These are phyloP conservation scores for Talaromyces sp. DNA, from an alignment of 2,329 filamentous ascomycete species.

Conservation along the genomic window DNA sequence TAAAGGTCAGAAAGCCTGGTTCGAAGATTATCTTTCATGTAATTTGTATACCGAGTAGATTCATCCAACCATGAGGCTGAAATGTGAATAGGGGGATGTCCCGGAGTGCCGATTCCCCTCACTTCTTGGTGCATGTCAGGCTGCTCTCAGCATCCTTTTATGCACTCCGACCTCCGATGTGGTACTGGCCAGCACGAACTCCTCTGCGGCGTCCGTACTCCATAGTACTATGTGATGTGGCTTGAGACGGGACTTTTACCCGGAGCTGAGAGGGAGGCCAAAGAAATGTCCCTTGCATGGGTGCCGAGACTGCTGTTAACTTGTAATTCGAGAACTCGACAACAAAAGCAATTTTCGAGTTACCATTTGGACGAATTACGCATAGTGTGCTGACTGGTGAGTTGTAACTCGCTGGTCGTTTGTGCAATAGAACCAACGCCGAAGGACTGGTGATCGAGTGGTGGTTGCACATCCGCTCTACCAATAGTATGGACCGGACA, in stretches of 20 bases:
- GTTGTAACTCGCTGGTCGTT: neutral
- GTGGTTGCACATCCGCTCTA: neutral
- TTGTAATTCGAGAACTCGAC: neutral
- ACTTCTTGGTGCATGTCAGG: neutral
- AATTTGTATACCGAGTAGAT: neutral
- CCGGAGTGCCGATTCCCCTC: neutral
- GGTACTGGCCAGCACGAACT: neutral
- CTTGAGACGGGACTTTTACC: neutral
- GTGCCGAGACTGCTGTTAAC: neutral
- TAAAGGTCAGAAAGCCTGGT: neutral
- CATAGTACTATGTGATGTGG: slow-evolving; percentile 3
- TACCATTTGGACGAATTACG: neutral
- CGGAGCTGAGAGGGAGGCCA: neutral
- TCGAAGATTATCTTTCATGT: neutral
- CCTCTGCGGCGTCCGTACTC: neutral
- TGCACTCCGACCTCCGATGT: neutral
- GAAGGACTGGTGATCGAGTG: neutral
- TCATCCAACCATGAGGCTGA: neutral
- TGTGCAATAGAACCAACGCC: neutral
- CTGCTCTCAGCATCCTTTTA: neutral
- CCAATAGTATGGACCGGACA: neutral
- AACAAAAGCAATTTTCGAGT: neutral
- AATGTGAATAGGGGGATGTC: neutral
- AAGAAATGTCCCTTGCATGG: slow-evolving; percentile 8
- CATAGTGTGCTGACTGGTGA: neutral